phyloP scores from a whole-genome alignment of 1,139 yeast genomes.

The Geotrichum australiense region DNA sequence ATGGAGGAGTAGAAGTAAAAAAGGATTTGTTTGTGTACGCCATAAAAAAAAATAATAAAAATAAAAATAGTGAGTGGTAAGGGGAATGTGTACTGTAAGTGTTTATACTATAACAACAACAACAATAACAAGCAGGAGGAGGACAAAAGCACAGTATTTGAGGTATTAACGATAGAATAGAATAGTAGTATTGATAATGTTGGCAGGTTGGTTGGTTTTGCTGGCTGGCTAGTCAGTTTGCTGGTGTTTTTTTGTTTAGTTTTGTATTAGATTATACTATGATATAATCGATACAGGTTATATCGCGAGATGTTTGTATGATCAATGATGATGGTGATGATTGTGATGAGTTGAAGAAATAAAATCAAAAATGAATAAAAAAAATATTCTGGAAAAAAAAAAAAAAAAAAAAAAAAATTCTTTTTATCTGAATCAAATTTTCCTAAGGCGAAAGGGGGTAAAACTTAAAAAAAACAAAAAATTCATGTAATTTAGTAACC shows the following conservation, averaged over 20 bases:
- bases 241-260: too few relatives aligned
- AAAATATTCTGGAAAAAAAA: not conserved
- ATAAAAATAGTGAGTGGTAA: too few relatives aligned
- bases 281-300: not conserved
- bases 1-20: too few relatives aligned
- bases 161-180: too few relatives aligned
- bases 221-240: not conserved
- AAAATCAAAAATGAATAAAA: not conserved
- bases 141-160: too few relatives aligned
- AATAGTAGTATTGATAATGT: too few relatives aligned
- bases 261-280: not conserved
- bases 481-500: too few relatives aligned
- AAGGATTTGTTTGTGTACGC: too few relatives aligned
- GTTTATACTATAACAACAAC: too few relatives aligned
- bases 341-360: not conserved
- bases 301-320: not conserved
- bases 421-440: not conserved
- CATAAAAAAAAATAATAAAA: too few relatives aligned
- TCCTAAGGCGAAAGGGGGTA: not conserved
- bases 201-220: not conserved
- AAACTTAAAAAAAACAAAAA: not conserved
- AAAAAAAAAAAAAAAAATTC: not conserved
- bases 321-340: not conserved
- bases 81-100: too few relatives aligned
- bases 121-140: too few relatives aligned